Base-by-base conservation (phyloP, 2,329 filamentous ascomycete genomes). In the Penicillium janthinellum region DNA sequence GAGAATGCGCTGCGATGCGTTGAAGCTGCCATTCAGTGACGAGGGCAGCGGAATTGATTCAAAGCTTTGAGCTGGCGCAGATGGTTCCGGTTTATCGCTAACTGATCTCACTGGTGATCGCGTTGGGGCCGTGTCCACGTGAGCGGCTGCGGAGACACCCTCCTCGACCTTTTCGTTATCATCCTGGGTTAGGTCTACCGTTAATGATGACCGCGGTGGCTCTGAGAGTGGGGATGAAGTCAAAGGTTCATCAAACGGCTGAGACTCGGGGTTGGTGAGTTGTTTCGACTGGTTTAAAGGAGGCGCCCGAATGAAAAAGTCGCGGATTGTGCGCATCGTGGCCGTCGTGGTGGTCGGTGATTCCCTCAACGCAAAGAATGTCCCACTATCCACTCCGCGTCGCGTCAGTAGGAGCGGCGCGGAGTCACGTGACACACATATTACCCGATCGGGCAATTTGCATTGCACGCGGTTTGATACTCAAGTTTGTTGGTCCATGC, bases 1-100 rank as follows among this genome's bases (percentile, higher is more conserved):
- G 57, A 88, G 78, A 12, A 85, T 75, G 67, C 86, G 79, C 72
- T 85, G 79, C 59, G 81, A 77, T 51, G 67, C 70, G 42, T 58
- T 65, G 41, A 70, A 68, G 54, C 68, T 71, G 39, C 59, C 58
- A 28, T 58, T 67, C 4, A 67, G 39, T 35, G 66, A 67, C 8
- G 66, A 67, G 15, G 61, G 58, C 15, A 53, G 57, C 4, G 51
- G 49, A 6, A 53, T 41, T 12, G 64, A 63, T 10, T 56, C 64
- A 44, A 67, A 67, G 45, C 61, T 69, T 51, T 67, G 59, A 22
- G 64, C 53, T 20, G 42, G 51, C 4, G 54, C 25, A 3, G 59
- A 31, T 25, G 62, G n/a, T 15, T 47, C 38, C 5, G 51, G 61
- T 20, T 58, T 59, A 17, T 66, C 57, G 5, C 37, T 12, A n/a